Percentiles rank a stretch among this genome's conserved stretches.
These are phyloP conservation scores for Mycena venus DNA, from an alignment of 768 basidiomycete genomes.

Conservation along the genomic window DNA sequence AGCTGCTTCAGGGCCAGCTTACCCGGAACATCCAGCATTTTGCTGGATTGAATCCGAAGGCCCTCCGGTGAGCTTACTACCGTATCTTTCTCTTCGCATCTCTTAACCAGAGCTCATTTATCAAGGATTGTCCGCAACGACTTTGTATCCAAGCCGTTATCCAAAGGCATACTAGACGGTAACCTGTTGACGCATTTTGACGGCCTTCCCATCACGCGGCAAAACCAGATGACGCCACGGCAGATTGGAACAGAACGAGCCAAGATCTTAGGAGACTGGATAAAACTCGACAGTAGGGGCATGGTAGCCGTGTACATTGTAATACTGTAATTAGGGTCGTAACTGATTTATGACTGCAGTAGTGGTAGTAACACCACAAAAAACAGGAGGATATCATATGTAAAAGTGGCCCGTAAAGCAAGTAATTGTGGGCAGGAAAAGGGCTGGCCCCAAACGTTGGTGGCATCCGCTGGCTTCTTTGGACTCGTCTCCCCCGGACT, in stretches of 20 bases:
- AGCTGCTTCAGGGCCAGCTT: constrained; percentile 91
- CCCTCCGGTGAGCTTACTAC: constrained; percentile 78
- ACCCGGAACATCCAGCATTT: constrained; percentile 92
- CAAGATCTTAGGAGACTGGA: constrained; percentile 76
- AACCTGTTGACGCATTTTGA: constrained; percentile 84
- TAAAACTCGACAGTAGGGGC: constrained; percentile 63
- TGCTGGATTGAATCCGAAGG: constrained; percentile 93
- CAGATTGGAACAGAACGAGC: constrained; percentile 88
- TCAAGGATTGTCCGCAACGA: constrained; percentile 91
- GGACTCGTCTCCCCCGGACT: constrained; percentile 21
- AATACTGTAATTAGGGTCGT: not conserved
- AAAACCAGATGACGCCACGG: constrained; percentile 87
- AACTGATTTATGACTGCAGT: no score
- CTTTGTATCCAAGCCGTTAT: constrained; percentile 83
- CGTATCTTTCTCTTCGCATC: not conserved
- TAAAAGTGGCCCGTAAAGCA: no score
- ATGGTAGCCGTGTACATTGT: constrained; percentile 62
- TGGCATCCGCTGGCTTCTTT: constrained; percentile 7
- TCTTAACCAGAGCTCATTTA: not conserved
- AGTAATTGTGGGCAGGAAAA: constrained; percentile 26
- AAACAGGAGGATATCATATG: no score
- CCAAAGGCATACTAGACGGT: constrained; percentile 90
- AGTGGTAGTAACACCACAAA: no score
- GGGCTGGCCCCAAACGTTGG: constrained; percentile 19
- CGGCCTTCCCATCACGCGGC: constrained; percentile 78